phyloP scores from a whole-genome alignment of 2,329 filamentous ascomycete genomes.

The Alternaria conjuncta region DNA sequence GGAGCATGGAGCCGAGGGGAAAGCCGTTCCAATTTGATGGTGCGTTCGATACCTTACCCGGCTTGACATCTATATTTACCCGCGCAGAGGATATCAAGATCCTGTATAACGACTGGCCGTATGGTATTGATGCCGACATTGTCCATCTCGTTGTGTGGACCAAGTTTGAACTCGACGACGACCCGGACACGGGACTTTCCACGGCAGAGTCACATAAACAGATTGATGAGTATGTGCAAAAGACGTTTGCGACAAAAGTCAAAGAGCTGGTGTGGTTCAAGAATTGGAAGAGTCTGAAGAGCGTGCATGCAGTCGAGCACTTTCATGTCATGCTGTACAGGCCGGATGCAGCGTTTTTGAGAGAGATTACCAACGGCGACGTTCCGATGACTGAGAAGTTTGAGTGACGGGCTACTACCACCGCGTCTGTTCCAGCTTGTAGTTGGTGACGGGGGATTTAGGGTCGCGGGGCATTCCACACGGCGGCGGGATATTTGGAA shows the following conservation, averaged over 20 bases:
- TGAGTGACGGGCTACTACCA: neutral
- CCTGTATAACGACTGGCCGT: conserved; percentile 92
- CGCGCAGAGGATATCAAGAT: conserved; percentile 70
- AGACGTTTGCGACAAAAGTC: conserved; percentile 66
- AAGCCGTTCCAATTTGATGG: conserved; percentile 51
- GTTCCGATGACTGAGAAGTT: conserved; percentile 61
- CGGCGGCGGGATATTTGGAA: neutral
- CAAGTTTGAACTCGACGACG: conserved; percentile 80
- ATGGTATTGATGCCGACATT: conserved; percentile 78
- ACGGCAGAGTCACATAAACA: conserved; percentile 66
- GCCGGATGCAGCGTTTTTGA: conserved; percentile 73
- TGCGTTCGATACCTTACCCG: neutral
- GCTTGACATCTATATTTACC: conserved; percentile 14
- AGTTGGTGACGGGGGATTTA: neutral
- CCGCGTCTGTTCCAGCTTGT: too few relatives aligned
- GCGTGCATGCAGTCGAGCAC: conserved; percentile 85
- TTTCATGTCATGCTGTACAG: conserved; percentile 92
- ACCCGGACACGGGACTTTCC: conserved; percentile 69
- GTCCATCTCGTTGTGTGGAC: conserved; percentile 92
- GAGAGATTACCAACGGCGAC: conserved; percentile 75
- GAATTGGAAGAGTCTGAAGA: conserved; percentile 88
- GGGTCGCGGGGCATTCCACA: neutral
- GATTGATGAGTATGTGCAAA: conserved; percentile 74
- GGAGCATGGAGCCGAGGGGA: conserved; percentile 50
- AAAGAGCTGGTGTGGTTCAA: conserved; percentile 77